A percentile compares a stretch with the other conserved stretches of the same genome.
Evolutionary conservation across 1,139 yeast genomes (phyloP).

Genomic region (Torulaspora pretoriensis): DNA sequence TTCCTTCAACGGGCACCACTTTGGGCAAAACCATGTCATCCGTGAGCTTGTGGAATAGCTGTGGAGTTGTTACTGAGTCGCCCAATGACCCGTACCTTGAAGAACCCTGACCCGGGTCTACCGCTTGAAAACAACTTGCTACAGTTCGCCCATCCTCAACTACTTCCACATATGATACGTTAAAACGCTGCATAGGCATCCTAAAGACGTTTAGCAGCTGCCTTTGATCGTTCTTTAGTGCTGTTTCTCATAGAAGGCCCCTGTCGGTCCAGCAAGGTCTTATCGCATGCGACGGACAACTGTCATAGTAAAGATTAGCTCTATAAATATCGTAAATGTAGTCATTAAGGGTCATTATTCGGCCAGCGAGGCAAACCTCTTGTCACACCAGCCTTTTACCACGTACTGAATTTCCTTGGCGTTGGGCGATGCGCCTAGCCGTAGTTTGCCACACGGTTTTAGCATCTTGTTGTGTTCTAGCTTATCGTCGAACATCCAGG

Average conservation of each 20-base stretch:
- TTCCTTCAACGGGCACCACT: slow-evolving; percentile 31
- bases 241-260: background rate
- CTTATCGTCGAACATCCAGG: slow-evolving; percentile 24
- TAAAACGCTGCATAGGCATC: slow-evolving; percentile 23
- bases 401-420: slow-evolving; percentile 31
- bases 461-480: slow-evolving; percentile 22
- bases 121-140: slow-evolving; percentile 24
- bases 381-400: slow-evolving; percentile 37
- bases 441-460: slow-evolving; percentile 33
- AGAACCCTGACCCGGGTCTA: slow-evolving; percentile 11
- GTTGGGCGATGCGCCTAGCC: slow-evolving; percentile 17
- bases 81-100: slow-evolving; percentile 23
- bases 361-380: slow-evolving; percentile 20
- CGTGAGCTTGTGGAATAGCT: slow-evolving; percentile 29
- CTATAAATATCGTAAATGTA: background rate
- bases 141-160: slow-evolving; percentile 20
- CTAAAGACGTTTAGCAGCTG: background rate
- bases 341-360: slow-evolving; percentile 5
- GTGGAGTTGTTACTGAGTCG: slow-evolving; percentile 21
- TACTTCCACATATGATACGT: slow-evolving; percentile 32
- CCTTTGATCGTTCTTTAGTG: background rate
- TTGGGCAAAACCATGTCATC: slow-evolving; percentile 34
- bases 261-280: background rate
- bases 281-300: slow-evolving; percentile 5
- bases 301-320: background rate